These are phyloP conservation scores for Neurospora sp. DNA, from an alignment of 495 filamentous ascomycete genomes.

Conservation along the genomic window DNA sequence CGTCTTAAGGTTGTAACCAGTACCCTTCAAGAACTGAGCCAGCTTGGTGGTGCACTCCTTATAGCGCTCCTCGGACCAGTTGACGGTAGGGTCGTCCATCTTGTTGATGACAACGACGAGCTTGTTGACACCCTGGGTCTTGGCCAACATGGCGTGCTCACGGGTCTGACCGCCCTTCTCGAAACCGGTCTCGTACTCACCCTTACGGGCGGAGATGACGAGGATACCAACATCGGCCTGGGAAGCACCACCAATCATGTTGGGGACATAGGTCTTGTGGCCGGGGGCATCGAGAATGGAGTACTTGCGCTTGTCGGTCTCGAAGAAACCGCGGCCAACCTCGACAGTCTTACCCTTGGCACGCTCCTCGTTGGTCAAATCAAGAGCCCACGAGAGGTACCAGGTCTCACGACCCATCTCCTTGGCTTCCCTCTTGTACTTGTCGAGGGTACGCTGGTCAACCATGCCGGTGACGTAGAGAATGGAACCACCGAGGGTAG, in stretches of 20 bases:
- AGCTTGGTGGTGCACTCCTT: slow-evolving; percentile 89
- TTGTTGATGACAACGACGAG: slow-evolving; percentile 93
- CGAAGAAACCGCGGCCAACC: slow-evolving; percentile 93
- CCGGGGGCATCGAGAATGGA: slow-evolving; percentile 93
- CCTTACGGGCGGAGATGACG: slow-evolving; percentile 93
- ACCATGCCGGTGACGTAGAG: slow-evolving; percentile 96
- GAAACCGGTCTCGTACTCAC: slow-evolving; percentile 99
- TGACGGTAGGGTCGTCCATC: slow-evolving; percentile 94
- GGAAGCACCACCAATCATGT: slow-evolving; percentile 90
- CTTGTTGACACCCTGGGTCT: slow-evolving; percentile 96
- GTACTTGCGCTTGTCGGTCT: slow-evolving; percentile 80
- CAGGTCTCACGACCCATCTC: slow-evolving; percentile 92
- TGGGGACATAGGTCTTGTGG: slow-evolving; percentile 92
- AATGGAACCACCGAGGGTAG: slow-evolving; percentile 85
- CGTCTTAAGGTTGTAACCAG: slow-evolving; percentile 85
- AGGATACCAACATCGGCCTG: slow-evolving; percentile 94
- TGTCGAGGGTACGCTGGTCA: slow-evolving; percentile 95
- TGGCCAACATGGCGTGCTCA: slow-evolving; percentile 93
- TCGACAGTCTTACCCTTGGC: slow-evolving; percentile 98
- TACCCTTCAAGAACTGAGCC: slow-evolving; percentile 71
- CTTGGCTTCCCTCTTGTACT: slow-evolving; percentile 94
- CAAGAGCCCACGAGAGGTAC: slow-evolving; percentile 96
- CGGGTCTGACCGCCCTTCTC: slow-evolving; percentile 96
- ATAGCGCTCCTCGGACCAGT: slow-evolving; percentile 89
- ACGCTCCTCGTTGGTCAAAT: slow-evolving; percentile 92